Evolutionary conservation across 768 basidiomycete species (phyloP), one percentile per base, ranked within the genome.

Genomic region (Kwoniella bestiolae): DNA sequence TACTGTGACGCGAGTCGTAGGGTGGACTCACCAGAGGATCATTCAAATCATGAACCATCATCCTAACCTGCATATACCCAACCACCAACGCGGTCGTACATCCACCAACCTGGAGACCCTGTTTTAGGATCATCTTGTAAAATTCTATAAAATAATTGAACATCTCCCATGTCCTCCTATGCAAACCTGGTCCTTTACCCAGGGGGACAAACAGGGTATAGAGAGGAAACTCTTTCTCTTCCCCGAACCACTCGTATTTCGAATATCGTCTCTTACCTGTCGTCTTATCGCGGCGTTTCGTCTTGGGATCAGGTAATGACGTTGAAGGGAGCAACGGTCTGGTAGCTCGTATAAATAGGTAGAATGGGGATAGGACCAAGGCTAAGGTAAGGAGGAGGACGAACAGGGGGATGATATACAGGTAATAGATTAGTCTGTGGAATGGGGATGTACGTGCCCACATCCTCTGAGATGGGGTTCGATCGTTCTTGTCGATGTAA

Each of bases 31-130:
- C 72, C n/a, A 29, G 29, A 16, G 61, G 56, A 34, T 55, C 45
- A 23, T 6, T 47, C 14, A 65, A 53, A 45, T 71, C 70, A 52
- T 61, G 47, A 21, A 52, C 25, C 57, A 74, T 67, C 47, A 72
- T 69, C 63, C 52, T 35, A 28, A 73, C 61, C 41, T 77, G 71
- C 59, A 66, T 61, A 21, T 64, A 38, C 2, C 61, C 31, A 12
- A 77, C 59, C 31, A 70, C 61, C 2, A 60, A 5, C 16, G 64
- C 73, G 31, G 59, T 67, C 1, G 75, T 16, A 4, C 69, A 68
- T 5, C 76, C 72, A 7, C 51, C 60, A 16, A 71, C 58, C 53
- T 77, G 76, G 28, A 75, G 29, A 6, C 73, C 73, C 56, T 77
- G 76, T 21, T 68, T 55, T 14, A 55, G 11, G 7, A 68, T 14